Percentiles rank a stretch among this genome's conserved stretches.
phyloP scores from a whole-genome alignment of 1,284 basidiomycete species.

The Naganishia sp. region DNA sequence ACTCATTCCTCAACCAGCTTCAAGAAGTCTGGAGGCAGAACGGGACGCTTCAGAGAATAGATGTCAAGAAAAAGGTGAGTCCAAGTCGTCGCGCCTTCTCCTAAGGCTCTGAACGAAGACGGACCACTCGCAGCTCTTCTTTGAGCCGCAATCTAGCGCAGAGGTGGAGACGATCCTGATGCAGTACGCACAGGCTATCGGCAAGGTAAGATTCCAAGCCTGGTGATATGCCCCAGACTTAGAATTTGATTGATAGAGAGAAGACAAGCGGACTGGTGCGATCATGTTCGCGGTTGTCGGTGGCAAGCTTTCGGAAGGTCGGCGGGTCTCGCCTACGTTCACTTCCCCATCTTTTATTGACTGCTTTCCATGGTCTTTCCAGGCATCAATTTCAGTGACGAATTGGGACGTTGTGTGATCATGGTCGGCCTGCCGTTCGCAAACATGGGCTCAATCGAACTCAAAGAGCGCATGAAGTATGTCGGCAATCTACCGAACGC shows the following conservation, averaged over 20 bases:
- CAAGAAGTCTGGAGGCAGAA: constrained; percentile 67
- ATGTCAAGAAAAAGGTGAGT: constrained; percentile 69
- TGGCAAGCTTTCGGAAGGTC: constrained; percentile 91
- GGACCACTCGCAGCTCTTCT: constrained; percentile 66
- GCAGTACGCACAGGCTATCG: constrained; percentile 70
- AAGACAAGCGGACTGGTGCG: constrained; percentile 61
- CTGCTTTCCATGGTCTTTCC: background rate
- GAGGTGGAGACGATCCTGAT: constrained; percentile 76
- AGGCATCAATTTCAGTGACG: constrained; percentile 88
- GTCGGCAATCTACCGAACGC: constrained; percentile 59
- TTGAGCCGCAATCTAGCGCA: constrained; percentile 76
- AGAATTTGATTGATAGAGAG: background rate
- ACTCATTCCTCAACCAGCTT: constrained; percentile 73
- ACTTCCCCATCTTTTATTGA: too few species aligned
- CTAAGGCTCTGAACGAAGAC: background rate
- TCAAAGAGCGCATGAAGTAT: constrained; percentile 87
- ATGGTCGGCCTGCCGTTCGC: constrained; percentile 92
- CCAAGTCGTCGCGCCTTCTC: background rate
- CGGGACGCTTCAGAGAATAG: constrained; percentile 66
- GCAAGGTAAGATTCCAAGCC: constrained; percentile 34
- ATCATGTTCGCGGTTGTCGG: constrained; percentile 90
- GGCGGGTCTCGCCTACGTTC: background rate
- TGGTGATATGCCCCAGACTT: constrained; percentile 9
- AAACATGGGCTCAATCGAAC: constrained; percentile 83
- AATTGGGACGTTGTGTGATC: constrained; percentile 82